Percentiles rank a stretch among this genome's conserved stretches.
Evolutionary conservation across 2,329 filamentous ascomycete species (phyloP).

Genomic region (Aspergillus fischeri): DNA sequence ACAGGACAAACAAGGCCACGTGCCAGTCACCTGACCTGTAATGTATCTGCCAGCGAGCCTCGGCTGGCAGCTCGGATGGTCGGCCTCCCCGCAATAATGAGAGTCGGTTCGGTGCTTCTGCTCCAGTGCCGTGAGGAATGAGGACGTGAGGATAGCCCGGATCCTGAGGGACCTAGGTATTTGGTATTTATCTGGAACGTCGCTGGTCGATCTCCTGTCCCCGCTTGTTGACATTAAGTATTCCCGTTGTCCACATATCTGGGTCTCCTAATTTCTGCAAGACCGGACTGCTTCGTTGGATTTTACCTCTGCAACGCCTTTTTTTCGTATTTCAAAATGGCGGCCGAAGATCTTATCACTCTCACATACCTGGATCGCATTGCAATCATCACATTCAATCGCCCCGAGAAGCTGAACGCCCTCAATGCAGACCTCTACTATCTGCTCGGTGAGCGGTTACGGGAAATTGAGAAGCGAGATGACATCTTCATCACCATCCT

Average conservation of each 20-base stretch:
- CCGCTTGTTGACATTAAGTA: neutral
- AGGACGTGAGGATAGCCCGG: neutral
- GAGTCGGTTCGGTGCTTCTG: neutral
- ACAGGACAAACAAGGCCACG: constrained; percentile 18
- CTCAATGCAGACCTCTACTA: constrained; percentile 71
- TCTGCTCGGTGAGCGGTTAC: constrained; percentile 66
- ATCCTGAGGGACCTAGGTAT: neutral
- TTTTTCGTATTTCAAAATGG: constrained; percentile 15
- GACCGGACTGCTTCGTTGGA: neutral
- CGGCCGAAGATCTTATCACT: constrained; percentile 47
- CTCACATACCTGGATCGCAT: constrained; percentile 64
- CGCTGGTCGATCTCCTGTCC: constrained; percentile 1
- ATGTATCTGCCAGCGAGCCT: constrained; percentile 13
- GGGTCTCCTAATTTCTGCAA: neutral
- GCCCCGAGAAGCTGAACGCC: constrained; percentile 82
- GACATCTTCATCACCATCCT: constrained; percentile 82
- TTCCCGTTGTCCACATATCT: neutral
- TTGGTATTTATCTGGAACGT: neutral
- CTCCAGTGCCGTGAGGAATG: neutral
- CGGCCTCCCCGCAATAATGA: constrained; percentile 18
- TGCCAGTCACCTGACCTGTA: constrained; percentile 7
- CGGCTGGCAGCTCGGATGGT: constrained; percentile 9
- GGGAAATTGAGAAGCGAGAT: constrained; percentile 71
- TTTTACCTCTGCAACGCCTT: neutral
- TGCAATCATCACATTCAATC: constrained; percentile 82